phyloP scores from a whole-genome alignment of 768 basidiomycete genomes.

The Naematelia aurantialba region DNA sequence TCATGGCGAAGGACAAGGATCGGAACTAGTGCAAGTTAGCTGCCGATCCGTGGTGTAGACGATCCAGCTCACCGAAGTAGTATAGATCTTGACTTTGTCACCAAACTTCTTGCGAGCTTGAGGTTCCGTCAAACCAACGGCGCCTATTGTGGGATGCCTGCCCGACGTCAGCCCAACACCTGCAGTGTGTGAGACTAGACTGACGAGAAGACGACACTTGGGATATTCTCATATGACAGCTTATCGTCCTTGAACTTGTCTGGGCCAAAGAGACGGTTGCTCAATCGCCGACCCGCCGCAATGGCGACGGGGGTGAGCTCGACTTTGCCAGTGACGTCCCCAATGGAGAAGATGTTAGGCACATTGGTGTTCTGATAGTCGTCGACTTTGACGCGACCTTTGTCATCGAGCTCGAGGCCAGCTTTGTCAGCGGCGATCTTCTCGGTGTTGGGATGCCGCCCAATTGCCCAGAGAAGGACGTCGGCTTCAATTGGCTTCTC shows the following conservation, averaged over 20 bases:
- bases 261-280: slow-evolving; percentile 86
- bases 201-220: slow-evolving; percentile 94
- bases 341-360: slow-evolving; percentile 71
- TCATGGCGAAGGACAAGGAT: slow-evolving; percentile 86
- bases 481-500: slow-evolving; percentile 82
- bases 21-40: slow-evolving; percentile 57
- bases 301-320: slow-evolving; percentile 95
- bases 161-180: neutral
- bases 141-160: slow-evolving; percentile 92
- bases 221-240: slow-evolving; percentile 81
- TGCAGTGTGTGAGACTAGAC: slow-evolving; percentile 45
- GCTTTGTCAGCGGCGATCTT: slow-evolving; percentile 71
- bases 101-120: slow-evolving; percentile 86
- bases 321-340: slow-evolving; percentile 89
- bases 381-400: slow-evolving; percentile 83
- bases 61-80: slow-evolving; percentile 54
- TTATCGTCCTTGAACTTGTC: slow-evolving; percentile 82
- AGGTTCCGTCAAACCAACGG: slow-evolving; percentile 90
- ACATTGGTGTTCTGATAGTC: slow-evolving; percentile 82
- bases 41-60: no score
- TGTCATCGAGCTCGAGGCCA: slow-evolving; percentile 69
- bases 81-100: slow-evolving; percentile 84
- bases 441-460: slow-evolving; percentile 74
- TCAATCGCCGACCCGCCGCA: slow-evolving; percentile 82
- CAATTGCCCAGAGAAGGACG: slow-evolving; percentile 88